Evolutionary conservation across 148 eudicot genomes (phyloP).

Genomic region (Fagopyrum homotropicum): DNA sequence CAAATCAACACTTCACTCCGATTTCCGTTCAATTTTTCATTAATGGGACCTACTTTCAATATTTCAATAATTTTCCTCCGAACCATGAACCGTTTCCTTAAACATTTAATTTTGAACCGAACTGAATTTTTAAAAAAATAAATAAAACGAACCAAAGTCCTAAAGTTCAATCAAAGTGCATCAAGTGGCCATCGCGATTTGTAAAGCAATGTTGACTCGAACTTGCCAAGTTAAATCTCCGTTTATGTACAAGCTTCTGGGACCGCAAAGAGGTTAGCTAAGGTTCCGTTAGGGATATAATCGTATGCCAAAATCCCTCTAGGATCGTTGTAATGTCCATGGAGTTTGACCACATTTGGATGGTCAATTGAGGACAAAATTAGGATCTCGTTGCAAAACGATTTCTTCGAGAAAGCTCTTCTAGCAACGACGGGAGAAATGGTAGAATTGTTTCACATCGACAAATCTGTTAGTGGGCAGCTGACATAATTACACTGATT

Average conservation of each 20-base stretch:
- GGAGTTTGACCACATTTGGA: constrained; percentile 73
- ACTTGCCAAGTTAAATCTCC: constrained; percentile 50
- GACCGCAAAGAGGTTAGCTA: constrained; percentile 69
- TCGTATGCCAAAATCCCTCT: constrained; percentile 83
- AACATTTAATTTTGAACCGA: too few species aligned
- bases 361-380: constrained; percentile 69
- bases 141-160: too few species aligned
- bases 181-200: constrained; percentile 44
- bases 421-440: constrained; percentile 16
- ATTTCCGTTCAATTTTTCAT: too few species aligned
- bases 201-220: constrained; percentile 68
- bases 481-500: constrained; percentile 66
- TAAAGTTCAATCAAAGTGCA: too few species aligned
- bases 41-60: too few species aligned
- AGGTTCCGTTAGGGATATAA: constrained; percentile 72
- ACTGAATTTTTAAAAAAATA: too few species aligned
- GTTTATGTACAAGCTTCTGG: constrained; percentile 26
- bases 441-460: constrained; percentile 69
- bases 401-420: constrained; percentile 42
- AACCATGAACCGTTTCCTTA: too few species aligned
- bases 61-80: too few species aligned
- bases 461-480: constrained; percentile 45
- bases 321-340: constrained; percentile 86
- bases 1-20: too few species aligned
- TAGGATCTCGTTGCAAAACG: constrained; percentile 81